Evolutionary conservation across 2,329 filamentous ascomycete genomes (phyloP).

Genomic region (Chrysosporium keratinophilum): DNA sequence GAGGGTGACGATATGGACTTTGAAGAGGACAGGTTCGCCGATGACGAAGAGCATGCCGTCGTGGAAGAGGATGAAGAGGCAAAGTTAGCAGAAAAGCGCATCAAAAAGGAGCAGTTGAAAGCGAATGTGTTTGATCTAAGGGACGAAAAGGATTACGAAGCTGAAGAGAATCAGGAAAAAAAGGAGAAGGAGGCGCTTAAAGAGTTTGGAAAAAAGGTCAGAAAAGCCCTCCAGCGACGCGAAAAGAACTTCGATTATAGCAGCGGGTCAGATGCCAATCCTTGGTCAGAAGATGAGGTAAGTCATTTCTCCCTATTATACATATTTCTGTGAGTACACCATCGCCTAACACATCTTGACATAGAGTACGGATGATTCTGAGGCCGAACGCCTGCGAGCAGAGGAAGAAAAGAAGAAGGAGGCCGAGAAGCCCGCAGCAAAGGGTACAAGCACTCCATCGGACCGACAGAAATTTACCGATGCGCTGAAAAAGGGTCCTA

Average conservation of each 20-base stretch:
- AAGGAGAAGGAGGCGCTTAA: slow-evolving; percentile 57
- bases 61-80: slow-evolving; percentile 76
- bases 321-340: slow-evolving; percentile 9
- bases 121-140: slow-evolving; percentile 76
- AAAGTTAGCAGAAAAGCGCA: slow-evolving; percentile 60
- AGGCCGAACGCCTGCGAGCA: slow-evolving; percentile 52
- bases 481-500: slow-evolving; percentile 41
- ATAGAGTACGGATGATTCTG: slow-evolving; percentile 52
- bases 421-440: slow-evolving; percentile 49
- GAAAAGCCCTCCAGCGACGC: slow-evolving; percentile 70
- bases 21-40: slow-evolving; percentile 66
- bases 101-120: slow-evolving; percentile 71
- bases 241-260: slow-evolving; percentile 84
- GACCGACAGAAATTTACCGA: slow-evolving; percentile 47
- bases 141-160: slow-evolving; percentile 59
- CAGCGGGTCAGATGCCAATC: slow-evolving; percentile 53
- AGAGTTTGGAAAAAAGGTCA: slow-evolving; percentile 62
- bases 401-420: slow-evolving; percentile 47
- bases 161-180: slow-evolving; percentile 55
- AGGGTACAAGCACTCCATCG: slow-evolving; percentile 59
- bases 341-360: slow-evolving; percentile 5
- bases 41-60: slow-evolving; percentile 72
- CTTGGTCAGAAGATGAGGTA: slow-evolving; percentile 46
- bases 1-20: slow-evolving; percentile 59
- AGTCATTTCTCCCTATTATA: slow-evolving; percentile 13